phyloP scores from a whole-genome alignment of 2,329 filamentous ascomycete genomes.

The Cladosporium austrohemisphaericum region DNA sequence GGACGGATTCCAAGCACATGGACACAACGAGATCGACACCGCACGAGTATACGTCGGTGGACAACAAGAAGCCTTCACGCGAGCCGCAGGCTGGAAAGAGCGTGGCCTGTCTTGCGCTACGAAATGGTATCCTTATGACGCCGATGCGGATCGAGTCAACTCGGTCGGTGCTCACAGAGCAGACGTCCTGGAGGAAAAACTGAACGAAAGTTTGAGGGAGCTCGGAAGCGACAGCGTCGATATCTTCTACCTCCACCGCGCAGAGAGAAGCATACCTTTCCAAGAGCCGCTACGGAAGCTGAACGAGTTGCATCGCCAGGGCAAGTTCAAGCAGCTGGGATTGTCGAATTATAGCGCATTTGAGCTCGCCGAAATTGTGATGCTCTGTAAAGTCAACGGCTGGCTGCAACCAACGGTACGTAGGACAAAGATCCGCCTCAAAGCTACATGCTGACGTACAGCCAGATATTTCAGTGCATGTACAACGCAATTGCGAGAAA shows the following conservation, averaged over 20 bases:
- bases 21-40: slow-evolving; percentile 79
- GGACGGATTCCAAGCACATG: slow-evolving; percentile 67
- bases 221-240: slow-evolving; percentile 42
- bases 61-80: slow-evolving; percentile 71
- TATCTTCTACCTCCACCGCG: slow-evolving; percentile 50
- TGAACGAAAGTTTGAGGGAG: slow-evolving; percentile 38
- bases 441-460: no score
- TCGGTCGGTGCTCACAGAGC: no score
- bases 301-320: slow-evolving; percentile 44
- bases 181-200: no score
- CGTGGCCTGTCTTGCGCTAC: slow-evolving; percentile 72
- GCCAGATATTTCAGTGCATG: slow-evolving; percentile 47
- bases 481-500: slow-evolving; percentile 40
- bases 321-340: slow-evolving; percentile 43
- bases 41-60: slow-evolving; percentile 67
- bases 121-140: no score
- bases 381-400: slow-evolving; percentile 40
- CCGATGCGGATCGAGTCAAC: no score
- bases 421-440: no score
- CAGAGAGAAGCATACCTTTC: slow-evolving; percentile 45
- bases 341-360: slow-evolving; percentile 46
- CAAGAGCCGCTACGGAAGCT: slow-evolving; percentile 46
- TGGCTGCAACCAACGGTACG: slow-evolving; percentile 44
- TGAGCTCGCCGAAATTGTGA: slow-evolving; percentile 48
- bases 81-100: slow-evolving; percentile 69